Evolutionary conservation across 2,329 filamentous ascomycete species (phyloP).

Genomic region (Pyricularia grisea): DNA sequence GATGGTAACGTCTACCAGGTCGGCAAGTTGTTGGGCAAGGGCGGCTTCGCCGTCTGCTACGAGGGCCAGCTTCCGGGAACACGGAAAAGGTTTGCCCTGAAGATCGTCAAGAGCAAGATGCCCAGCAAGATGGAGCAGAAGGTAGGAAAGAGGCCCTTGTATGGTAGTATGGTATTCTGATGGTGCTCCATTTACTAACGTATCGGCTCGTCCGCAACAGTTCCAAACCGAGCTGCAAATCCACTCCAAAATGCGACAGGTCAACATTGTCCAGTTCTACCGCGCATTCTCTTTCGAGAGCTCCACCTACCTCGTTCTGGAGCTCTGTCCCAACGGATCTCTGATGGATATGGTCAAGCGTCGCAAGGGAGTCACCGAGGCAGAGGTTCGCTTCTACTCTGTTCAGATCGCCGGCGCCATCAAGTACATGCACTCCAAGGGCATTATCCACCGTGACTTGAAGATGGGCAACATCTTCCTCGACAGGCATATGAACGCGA

Average conservation of each 20-base stretch:
- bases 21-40: conserved; percentile 67
- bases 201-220: conserved; percentile 22
- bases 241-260: conserved; percentile 94
- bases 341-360: conserved; percentile 97
- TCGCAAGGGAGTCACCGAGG: conserved; percentile 80
- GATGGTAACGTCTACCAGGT: conserved; percentile 66
- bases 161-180: neutral
- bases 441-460: conserved; percentile 91
- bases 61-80: conserved; percentile 58
- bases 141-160: conserved; percentile 32
- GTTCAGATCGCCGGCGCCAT: conserved; percentile 94
- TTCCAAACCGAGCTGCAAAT: conserved; percentile 86
- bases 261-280: conserved; percentile 92
- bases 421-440: conserved; percentile 94
- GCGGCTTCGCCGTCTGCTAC: conserved; percentile 76
- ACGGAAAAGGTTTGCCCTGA: conserved; percentile 63
- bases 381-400: conserved; percentile 87
- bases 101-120: conserved; percentile 80
- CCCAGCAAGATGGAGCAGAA: conserved; percentile 77
- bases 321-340: conserved; percentile 90
- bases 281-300: conserved; percentile 84
- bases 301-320: conserved; percentile 88
- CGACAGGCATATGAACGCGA: conserved; percentile 91
- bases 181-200: neutral
- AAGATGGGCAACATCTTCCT: conserved; percentile 99